These are phyloP conservation scores for Cyberlindnera euphorbiiphila DNA, from an alignment of 805 yeast species.

Conservation along the genomic window DNA sequence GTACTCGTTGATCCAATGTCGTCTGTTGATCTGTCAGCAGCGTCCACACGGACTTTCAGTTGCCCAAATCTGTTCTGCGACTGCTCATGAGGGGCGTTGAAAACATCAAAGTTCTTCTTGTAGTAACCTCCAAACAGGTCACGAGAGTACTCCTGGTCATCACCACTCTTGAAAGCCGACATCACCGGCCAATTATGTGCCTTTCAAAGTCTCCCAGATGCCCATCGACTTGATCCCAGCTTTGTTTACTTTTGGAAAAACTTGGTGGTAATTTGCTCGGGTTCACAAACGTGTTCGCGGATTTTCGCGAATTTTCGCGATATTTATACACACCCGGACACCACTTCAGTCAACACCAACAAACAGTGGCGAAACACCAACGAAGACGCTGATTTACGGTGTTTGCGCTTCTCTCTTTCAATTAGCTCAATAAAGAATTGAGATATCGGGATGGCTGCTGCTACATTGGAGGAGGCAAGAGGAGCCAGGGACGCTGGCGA, in stretches of 20 bases:
- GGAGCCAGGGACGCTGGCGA: conserved; percentile 46
- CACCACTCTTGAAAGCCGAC: conserved; percentile 17
- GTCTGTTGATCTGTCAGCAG: conserved; percentile 22
- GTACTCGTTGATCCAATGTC: conserved; percentile 16
- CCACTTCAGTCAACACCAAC: not conserved
- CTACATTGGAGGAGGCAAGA: conserved; percentile 56
- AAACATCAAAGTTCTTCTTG: conserved; percentile 23
- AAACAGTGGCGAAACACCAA: conserved; percentile 8
- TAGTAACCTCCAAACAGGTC: conserved; percentile 26
- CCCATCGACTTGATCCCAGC: not conserved
- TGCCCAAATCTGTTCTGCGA: conserved; percentile 22
- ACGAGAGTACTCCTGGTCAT: conserved; percentile 21
- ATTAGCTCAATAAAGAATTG: too few relatives aligned
- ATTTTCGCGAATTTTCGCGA: not conserved
- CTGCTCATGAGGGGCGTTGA: conserved; percentile 17
- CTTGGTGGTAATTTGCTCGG: not conserved
- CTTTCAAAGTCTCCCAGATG: too few relatives aligned
- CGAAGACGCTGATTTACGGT: not conserved
- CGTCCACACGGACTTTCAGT: conserved; percentile 17
- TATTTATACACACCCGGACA: conserved; percentile 16
- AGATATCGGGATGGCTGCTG: conserved; percentile 24
- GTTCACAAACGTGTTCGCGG: not conserved
- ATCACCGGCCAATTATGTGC: conserved; percentile 3
- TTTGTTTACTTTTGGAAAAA: conserved; percentile 9
- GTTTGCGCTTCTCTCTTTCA: too few relatives aligned